Percentiles rank a stretch among this genome's conserved stretches.
Conservation (phyloP, 2,329 filamentous ascomycete species). For the Fusarium pseudograminearum region DNA sequence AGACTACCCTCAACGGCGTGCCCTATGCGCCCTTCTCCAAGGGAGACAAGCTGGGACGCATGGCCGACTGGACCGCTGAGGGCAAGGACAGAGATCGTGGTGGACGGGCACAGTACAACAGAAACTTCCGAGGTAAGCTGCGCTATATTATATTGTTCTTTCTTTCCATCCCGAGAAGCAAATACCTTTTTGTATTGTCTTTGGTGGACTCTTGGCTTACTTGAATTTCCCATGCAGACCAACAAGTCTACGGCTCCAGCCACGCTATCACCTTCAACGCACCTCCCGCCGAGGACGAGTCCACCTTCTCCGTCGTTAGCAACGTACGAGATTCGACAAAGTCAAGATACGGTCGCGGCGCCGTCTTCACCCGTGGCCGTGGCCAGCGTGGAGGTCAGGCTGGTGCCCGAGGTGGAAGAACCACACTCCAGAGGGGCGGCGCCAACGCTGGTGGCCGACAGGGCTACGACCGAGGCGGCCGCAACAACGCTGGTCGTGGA, state of each 20-base stretch:
- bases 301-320: slow-evolving; percentile 97
- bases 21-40: slow-evolving; percentile 99
- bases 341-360: slow-evolving; percentile 88
- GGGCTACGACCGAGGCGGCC: slow-evolving; percentile 75
- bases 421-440: slow-evolving; percentile 77
- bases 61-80: slow-evolving; percentile 98
- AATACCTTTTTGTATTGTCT: background rate
- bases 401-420: slow-evolving; percentile 68
- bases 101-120: slow-evolving; percentile 88
- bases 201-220: slow-evolving; percentile 21
- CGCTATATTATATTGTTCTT: background rate
- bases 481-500: slow-evolving; percentile 75
- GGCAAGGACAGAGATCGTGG: slow-evolving; percentile 85
- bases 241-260: slow-evolving; percentile 95
- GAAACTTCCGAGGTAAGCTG: slow-evolving; percentile 86
- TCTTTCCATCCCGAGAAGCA: background rate
- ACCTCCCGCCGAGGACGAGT: slow-evolving; percentile 93
- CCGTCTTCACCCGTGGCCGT: slow-evolving; percentile 88
- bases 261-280: slow-evolving; percentile 89
- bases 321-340: slow-evolving; percentile 89
- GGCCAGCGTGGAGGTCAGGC: slow-evolving; percentile 80
- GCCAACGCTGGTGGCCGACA: slow-evolving; percentile 70
- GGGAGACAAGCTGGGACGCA: slow-evolving; percentile 97
- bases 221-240: slow-evolving; percentile 68
- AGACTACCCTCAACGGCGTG: slow-evolving; percentile 92